These are phyloP conservation scores for Guyanaporus albipodus DNA, from an alignment of 768 basidiomycete genomes.

Conservation along the genomic window DNA sequence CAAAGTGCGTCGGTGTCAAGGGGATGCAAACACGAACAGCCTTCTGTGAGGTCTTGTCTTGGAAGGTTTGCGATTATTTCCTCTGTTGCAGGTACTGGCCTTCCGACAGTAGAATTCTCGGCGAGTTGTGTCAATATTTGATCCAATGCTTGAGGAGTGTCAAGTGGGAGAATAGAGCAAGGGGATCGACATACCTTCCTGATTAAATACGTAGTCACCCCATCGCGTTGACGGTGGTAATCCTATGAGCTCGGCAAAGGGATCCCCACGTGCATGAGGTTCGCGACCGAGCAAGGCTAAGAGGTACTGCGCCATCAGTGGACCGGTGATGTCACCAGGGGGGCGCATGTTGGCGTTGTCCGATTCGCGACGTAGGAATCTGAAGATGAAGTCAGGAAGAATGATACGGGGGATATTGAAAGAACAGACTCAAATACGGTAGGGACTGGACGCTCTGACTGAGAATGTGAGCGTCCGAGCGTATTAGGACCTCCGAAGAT, in stretches of 20 bases:
- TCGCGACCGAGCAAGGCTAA: constrained; percentile 50
- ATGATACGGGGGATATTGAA: not conserved
- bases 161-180: not conserved
- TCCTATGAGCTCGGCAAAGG: constrained; percentile 42
- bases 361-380: constrained; percentile 34
- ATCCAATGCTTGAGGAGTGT: constrained; percentile 55
- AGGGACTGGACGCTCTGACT: constrained; percentile 30
- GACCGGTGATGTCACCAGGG: constrained; percentile 48
- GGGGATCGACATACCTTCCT: constrained; percentile 58
- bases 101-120: constrained; percentile 68
- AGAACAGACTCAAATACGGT: constrained; percentile 52
- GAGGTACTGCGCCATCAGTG: constrained; percentile 70
- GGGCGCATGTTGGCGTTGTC: constrained; percentile 18
- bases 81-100: constrained; percentile 84
- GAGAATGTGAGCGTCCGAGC: constrained; percentile 19
- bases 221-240: constrained; percentile 52
- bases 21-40: constrained; percentile 46
- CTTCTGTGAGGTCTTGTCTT: constrained; percentile 54
- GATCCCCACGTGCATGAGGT: constrained; percentile 34
- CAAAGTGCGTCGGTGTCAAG: not conserved
- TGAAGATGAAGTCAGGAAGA: constrained; percentile 11
- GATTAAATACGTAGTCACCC: constrained; percentile 92
- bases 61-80: constrained; percentile 69
- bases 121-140: constrained; percentile 85
- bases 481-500: constrained; percentile 36